A percentile compares a stretch with the other conserved stretches of the same genome.
phyloP scores from a whole-genome alignment of 2,329 filamentous ascomycete genomes.

The Endothia cerciana region DNA sequence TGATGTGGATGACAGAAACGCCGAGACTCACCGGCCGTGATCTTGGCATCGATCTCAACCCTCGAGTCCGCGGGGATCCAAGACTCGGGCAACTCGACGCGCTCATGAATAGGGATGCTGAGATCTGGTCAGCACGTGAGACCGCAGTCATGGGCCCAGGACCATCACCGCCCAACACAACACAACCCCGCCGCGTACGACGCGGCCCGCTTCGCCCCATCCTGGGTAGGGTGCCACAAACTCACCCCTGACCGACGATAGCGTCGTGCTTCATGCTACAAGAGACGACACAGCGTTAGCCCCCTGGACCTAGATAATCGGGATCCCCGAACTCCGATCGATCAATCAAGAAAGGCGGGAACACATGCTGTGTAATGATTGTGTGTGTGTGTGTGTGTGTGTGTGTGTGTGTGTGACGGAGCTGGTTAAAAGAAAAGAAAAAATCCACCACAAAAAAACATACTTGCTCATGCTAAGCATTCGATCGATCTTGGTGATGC shows the following conservation, averaged over 20 bases:
- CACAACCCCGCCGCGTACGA: slow-evolving; percentile 10
- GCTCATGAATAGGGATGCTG: slow-evolving; percentile 83
- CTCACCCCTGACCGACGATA: slow-evolving; percentile 78
- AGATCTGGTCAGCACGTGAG: slow-evolving; percentile 29
- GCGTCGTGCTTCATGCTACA: slow-evolving; percentile 87
- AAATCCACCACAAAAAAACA: too few species aligned
- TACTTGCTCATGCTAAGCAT: slow-evolving; percentile 99
- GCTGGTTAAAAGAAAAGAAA: too few species aligned
- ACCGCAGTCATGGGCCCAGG: slow-evolving; percentile 23
- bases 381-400: too few species aligned
- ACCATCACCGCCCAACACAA: slow-evolving; percentile 26
- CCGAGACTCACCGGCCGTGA: slow-evolving; percentile 76
- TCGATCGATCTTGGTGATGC: slow-evolving; percentile 96
- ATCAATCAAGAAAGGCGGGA: slow-evolving; percentile 18
- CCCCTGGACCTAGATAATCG: not conserved
- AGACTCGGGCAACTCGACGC: slow-evolving; percentile 89
- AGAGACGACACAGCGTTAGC: slow-evolving; percentile 12
- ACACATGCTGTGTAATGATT: not conserved
- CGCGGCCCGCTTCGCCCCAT: not conserved
- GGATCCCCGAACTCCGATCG: slow-evolving; percentile 13
- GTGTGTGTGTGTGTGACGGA: too few species aligned
- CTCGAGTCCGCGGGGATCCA: slow-evolving; percentile 93
- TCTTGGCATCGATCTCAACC: slow-evolving; percentile 99
- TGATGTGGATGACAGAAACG: not conserved
- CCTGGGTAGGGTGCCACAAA: slow-evolving; percentile 22